Evolutionary conservation across 768 basidiomycete genomes (phyloP).

Genomic region (Filobasidium wieringae): DNA sequence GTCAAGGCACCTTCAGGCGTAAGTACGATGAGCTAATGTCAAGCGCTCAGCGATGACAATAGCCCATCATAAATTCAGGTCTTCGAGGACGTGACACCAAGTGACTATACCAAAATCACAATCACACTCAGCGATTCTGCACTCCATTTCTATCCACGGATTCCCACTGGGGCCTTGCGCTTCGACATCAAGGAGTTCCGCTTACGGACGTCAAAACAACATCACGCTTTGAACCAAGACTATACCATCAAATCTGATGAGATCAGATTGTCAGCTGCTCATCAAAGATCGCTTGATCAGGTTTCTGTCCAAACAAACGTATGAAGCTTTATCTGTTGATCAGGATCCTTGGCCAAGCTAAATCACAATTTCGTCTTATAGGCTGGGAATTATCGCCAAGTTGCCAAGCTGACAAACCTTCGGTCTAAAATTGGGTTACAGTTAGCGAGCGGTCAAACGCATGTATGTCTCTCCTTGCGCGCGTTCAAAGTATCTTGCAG

Average conservation of each 20-base stretch:
- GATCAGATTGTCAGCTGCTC: not conserved
- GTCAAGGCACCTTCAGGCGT: constrained; percentile 79
- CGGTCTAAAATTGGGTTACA: not conserved
- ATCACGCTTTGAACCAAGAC: not conserved
- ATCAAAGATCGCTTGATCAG: too few species aligned
- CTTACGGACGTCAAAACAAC: not conserved
- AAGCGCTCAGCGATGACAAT: too few species aligned
- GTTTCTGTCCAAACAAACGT: too few species aligned
- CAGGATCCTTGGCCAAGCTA: not conserved
- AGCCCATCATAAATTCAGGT: constrained; percentile 44
- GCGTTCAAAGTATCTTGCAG: not conserved
- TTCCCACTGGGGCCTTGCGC: not conserved
- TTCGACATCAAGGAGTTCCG: constrained; percentile 5
- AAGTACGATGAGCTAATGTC: constrained; percentile 31
- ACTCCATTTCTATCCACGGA: constrained; percentile 52
- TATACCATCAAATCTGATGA: not conserved
- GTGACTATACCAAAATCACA: constrained; percentile 64
- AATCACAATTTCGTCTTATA: not conserved
- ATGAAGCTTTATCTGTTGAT: not conserved
- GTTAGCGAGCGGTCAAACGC: not conserved
- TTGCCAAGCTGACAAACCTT: not conserved
- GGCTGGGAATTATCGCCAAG: not conserved
- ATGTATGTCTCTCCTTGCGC: not conserved
- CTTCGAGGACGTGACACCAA: constrained; percentile 86
- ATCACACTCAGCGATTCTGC: constrained; percentile 53